Conservation (phyloP, 495 filamentous ascomycete species). For the Astrothelium macrocarpum region DNA sequence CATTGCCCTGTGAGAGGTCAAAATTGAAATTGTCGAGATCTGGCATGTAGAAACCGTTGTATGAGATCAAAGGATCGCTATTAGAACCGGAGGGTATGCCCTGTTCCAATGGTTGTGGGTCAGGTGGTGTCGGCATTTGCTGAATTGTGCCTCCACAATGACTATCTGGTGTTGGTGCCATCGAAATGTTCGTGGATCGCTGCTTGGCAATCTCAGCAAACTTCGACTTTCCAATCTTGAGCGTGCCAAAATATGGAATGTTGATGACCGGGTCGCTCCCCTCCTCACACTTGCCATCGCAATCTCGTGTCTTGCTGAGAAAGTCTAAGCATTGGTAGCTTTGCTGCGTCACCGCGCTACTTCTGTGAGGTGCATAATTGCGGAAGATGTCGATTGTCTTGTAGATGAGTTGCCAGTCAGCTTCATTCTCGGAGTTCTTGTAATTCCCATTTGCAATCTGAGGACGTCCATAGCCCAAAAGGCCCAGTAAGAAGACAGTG, state of each 20-base stretch:
- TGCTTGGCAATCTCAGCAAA: conserved; percentile 4
- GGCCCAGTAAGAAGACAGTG: conserved; percentile 41
- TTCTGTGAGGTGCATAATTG: conserved; percentile 31
- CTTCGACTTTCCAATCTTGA: conserved; percentile 5
- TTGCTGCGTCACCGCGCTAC: conserved; percentile 37
- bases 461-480: conserved; percentile 34
- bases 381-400: conserved; percentile 36
- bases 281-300: background rate
- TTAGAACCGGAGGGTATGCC: conserved; percentile 7
- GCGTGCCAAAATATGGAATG: conserved; percentile 40
- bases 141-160: background rate
- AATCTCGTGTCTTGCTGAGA: background rate
- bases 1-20: background rate
- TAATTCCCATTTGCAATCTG: background rate
- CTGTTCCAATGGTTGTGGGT: background rate
- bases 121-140: background rate
- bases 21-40: conserved; percentile 10
- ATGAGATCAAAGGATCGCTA: conserved; percentile 21
- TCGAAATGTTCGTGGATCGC: background rate
- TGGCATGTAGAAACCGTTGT: conserved; percentile 26
- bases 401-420: conserved; percentile 39
- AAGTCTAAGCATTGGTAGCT: background rate
- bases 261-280: conserved; percentile 20
- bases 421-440: conserved; percentile 30
- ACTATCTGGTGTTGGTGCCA: background rate